Base-by-base conservation (phyloP, 2,329 filamentous ascomycete genomes). In the Fusarium illudens region DNA sequence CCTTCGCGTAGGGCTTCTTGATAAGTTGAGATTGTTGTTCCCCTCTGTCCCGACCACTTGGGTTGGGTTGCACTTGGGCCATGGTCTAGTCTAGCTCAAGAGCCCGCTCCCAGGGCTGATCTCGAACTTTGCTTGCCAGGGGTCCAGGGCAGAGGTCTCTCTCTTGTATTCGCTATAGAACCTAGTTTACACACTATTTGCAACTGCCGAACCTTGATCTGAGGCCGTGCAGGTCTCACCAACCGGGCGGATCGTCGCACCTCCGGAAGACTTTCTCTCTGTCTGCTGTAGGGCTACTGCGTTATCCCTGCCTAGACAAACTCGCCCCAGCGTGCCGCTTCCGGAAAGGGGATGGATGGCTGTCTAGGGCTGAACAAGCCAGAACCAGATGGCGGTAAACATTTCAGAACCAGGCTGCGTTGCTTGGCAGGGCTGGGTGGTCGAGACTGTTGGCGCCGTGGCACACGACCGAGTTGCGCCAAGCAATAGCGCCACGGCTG, bases 81-180 rank as follows among this genome's bases (percentile, higher is more conserved):
- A 37, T 42, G 19, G 58, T 63, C 65, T 63, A 63, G n/a, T 36
- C 10, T 37, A 19, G 17, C 34, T 37, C 32, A 25, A 39, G 39
- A 48, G 53, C 57, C 36, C 60, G 61, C 54, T 61, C 39, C 33
- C 67, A 67, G 62, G 71, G 69, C 71, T 73, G 71, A 72, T 56
- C 54, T 51, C 15, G 48, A 34, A 42, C 39, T 51, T 36, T n/a
- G n/a, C n/a, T n/a, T n/a, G 27, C 49, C 65, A 66, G 65, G 65
- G 65, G 49, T 39, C 42, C 20, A 29, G 22, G 46, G 50, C 44
- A 17, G 30, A 19, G 51, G 55, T 44, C 52, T 17, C 20, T 53
- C 17, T 32, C n/a, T n/a, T n/a, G 25, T 22, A 7, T 25, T 37
- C 17, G 7, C 11, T 22, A 11, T 11, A 12, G n/a, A 20, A 30